These are phyloP conservation scores for Penicillium coprophilum DNA, from an alignment of 495 filamentous ascomycete species.

Conservation along the genomic window DNA sequence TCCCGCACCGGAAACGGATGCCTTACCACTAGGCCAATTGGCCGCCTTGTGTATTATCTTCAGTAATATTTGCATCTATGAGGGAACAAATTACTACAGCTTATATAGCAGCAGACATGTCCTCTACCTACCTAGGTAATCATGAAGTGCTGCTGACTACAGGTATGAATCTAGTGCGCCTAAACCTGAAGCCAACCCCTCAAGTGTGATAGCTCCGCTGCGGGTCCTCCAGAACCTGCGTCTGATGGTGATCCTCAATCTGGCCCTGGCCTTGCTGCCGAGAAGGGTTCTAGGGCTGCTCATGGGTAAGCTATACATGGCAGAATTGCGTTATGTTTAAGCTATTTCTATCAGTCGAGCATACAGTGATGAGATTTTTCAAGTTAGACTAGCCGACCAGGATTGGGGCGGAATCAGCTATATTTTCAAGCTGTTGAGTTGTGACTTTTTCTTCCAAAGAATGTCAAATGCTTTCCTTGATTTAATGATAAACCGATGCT, in stretches of 20 bases:
- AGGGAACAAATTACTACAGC: no score
- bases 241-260: conserved; percentile 12
- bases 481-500: neutral
- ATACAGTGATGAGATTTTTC: neutral
- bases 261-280: conserved; percentile 8
- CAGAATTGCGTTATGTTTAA: neutral
- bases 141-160: no score
- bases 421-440: neutral
- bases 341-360: neutral
- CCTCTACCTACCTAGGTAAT: no score
- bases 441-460: conserved; percentile 10
- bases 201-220: neutral
- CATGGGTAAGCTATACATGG: conserved; percentile 1
- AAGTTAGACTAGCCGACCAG: neutral
- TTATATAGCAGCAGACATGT: no score
- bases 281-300: neutral
- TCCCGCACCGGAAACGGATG: conserved; percentile 35
- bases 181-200: neutral
- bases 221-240: conserved; percentile 7
- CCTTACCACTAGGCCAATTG: conserved; percentile 34
- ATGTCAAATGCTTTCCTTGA: conserved; percentile 9
- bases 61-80: no score
- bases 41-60: conserved; percentile 6
- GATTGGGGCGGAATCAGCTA: neutral
- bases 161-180: no score